phyloP scores from a whole-genome alignment of 768 basidiomycete genomes.

The Phanerochaete sordida region DNA sequence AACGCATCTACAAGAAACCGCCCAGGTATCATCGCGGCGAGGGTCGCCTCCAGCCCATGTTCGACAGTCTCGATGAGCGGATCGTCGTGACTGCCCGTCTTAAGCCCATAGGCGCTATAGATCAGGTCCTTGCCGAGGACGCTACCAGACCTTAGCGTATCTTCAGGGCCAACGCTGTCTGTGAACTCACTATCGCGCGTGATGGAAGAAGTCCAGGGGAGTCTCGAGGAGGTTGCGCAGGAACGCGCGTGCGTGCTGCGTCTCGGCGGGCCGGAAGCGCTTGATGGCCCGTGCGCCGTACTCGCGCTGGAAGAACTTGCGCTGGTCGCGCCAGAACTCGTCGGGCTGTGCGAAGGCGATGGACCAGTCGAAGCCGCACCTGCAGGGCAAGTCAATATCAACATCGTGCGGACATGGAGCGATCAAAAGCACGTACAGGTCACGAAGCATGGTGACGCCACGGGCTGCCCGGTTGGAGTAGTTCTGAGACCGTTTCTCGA shows the following conservation, averaged over 20 bases:
- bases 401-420: background rate
- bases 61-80: conserved; percentile 12
- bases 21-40: conserved; percentile 3
- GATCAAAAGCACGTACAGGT: background rate
- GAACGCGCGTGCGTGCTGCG: too few species aligned
- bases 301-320: conserved; percentile 5
- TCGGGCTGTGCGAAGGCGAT: conserved; percentile 11
- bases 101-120: conserved; percentile 16
- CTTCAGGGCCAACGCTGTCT: too few species aligned
- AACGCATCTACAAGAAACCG: conserved; percentile 10
- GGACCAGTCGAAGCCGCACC: conserved; percentile 9
- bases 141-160: too few species aligned
- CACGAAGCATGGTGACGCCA: background rate
- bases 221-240: background rate
- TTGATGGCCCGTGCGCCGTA: background rate
- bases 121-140: background rate
- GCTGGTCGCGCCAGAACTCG: background rate
- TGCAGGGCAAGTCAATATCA: background rate
- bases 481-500: conserved; percentile 17
- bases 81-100: conserved; percentile 12
- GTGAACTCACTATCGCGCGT: background rate
- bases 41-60: background rate
- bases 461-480: conserved; percentile 16
- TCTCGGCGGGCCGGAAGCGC: background rate
- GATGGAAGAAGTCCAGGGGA: background rate